These are phyloP conservation scores for Pythium rhizo-oryzae DNA, from an alignment of 352 stramenopile species.

Conservation along the genomic window DNA sequence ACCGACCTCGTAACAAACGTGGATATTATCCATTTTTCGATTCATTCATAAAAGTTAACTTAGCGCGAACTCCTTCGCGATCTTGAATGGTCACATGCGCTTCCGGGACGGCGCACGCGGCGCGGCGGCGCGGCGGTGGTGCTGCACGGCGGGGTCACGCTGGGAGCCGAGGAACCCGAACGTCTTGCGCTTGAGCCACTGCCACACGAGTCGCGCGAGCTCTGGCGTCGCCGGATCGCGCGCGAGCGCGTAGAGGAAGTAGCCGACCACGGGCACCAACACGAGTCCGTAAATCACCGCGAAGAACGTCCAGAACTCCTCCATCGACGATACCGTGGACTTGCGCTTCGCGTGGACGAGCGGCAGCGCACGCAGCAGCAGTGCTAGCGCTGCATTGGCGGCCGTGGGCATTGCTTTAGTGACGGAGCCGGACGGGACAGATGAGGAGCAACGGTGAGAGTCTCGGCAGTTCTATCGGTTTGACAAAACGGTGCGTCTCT, in stretches of 20 bases:
- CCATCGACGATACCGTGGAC: conserved; percentile 40
- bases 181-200: conserved; percentile 35
- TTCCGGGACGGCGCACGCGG: neutral
- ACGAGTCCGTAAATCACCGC: conserved; percentile 38
- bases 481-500: neutral
- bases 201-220: conserved; percentile 29
- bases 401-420: neutral
- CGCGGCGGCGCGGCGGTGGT: neutral
- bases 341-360: conserved; percentile 22
- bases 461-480: neutral
- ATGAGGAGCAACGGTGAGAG: neutral
- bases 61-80: neutral
- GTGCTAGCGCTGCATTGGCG: neutral
- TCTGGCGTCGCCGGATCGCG: conserved; percentile 38
- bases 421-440: neutral
- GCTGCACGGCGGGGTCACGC: conserved; percentile 13
- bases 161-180: conserved; percentile 30
- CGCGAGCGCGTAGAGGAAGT: conserved; percentile 31
- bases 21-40: neutral
- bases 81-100: conserved; percentile 13
- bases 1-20: neutral
- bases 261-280: conserved; percentile 41
- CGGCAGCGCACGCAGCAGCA: neutral
- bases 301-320: conserved; percentile 51
- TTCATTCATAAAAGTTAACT: conserved; percentile 23